These are phyloP conservation scores for Flaveria trinervia DNA, from an alignment of 129 eudicot genomes.

Conservation along the genomic window DNA sequence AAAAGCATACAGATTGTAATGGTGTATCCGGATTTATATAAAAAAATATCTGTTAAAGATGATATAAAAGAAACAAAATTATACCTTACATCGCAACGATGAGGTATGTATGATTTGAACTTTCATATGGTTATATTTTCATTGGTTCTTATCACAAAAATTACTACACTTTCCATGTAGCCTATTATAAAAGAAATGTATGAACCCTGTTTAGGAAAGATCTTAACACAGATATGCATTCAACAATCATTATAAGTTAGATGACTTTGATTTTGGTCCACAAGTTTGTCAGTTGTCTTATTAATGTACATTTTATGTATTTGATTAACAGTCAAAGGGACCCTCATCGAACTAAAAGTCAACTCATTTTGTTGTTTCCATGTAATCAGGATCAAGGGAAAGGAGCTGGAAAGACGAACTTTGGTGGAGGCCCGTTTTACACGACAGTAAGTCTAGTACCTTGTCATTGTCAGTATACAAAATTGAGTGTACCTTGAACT, in stretches of 20 bases:
- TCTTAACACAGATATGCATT: background rate
- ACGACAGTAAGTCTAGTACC: conserved; percentile 39
- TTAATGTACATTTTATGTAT: background rate
- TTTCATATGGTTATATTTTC: background rate
- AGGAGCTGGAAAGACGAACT: conserved; percentile 43
- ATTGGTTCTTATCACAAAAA: background rate
- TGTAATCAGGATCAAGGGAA: conserved; percentile 47
- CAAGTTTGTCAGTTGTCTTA: background rate
- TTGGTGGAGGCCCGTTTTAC: conserved; percentile 59
- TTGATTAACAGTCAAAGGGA: background rate
- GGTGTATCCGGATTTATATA: too few relatives aligned
- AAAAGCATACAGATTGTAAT: too few relatives aligned
- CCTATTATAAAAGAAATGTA: background rate
- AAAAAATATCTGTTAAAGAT: too few relatives aligned
- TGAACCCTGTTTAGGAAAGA: background rate
- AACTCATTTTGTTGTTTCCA: background rate
- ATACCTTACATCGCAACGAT: too few relatives aligned
- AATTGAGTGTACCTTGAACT: too few relatives aligned
- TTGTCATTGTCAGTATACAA: too few relatives aligned
- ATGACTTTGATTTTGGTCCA: background rate
- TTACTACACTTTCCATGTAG: background rate
- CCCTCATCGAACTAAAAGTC: background rate
- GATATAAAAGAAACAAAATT: too few relatives aligned
- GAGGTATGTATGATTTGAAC: too few relatives aligned
- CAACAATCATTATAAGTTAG: background rate